Evolutionary conservation across 75 land plant genomes (phyloP).

Genomic region (Pinus tabuliformis): DNA sequence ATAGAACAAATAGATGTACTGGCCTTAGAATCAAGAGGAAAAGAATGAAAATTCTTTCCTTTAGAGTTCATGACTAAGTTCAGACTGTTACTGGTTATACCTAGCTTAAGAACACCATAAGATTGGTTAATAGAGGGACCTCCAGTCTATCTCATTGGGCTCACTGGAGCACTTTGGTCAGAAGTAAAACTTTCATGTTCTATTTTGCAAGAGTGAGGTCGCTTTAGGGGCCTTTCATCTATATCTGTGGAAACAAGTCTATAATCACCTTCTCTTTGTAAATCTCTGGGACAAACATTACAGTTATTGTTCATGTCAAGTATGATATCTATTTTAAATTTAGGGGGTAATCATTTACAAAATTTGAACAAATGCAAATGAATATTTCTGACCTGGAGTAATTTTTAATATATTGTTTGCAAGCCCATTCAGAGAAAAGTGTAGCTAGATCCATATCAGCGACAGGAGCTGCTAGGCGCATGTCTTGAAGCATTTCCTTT

Average conservation of each 20-base stretch:
- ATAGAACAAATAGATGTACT: conserved; percentile 29
- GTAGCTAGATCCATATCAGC: conserved; percentile 37
- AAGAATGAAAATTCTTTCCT: conserved; percentile 13
- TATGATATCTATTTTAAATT: conserved; percentile 6
- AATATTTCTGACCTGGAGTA: conserved; percentile 19
- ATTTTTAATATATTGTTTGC: conserved; percentile 34
- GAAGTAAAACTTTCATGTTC: neutral
- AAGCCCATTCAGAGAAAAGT: conserved; percentile 70
- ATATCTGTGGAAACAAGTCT: conserved; percentile 9
- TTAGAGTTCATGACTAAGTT: conserved; percentile 3
- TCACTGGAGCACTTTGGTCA: neutral
- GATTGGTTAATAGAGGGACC: neutral
- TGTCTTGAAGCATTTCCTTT: conserved; percentile 36
- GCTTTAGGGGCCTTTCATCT: conserved; percentile 23
- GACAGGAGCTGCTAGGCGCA: conserved; percentile 50
- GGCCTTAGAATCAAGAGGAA: neutral
- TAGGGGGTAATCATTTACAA: conserved; percentile 11
- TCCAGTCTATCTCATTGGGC: neutral
- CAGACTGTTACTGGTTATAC: conserved; percentile 16
- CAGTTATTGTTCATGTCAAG: conserved; percentile 4
- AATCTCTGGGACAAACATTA: conserved; percentile 4
- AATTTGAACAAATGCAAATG: conserved; percentile 23
- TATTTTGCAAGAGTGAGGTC: conserved; percentile 7
- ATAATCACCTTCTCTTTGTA: conserved; percentile 16
- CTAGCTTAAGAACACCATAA: conserved; percentile 27